phyloP scores from a whole-genome alignment of 495 filamentous ascomycete species.

The Daldinia grandis region DNA sequence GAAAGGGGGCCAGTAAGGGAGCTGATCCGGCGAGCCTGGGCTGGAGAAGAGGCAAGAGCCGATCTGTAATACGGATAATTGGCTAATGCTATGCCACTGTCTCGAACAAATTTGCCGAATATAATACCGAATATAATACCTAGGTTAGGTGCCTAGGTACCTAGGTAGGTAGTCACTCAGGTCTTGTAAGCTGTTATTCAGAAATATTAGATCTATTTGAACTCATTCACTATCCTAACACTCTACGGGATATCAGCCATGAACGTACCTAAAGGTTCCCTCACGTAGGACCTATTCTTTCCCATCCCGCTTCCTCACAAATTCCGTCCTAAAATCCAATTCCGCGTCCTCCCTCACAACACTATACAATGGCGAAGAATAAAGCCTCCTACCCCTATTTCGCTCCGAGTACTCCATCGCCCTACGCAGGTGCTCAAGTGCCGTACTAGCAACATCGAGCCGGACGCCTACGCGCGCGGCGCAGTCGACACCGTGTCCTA shows the following conservation, averaged over 20 bases:
- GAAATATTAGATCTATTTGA: too few relatives aligned
- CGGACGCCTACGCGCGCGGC: not conserved
- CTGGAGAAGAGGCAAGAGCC: conserved; percentile 68
- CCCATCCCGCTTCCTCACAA: not conserved
- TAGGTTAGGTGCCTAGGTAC: too few relatives aligned
- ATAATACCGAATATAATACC: too few relatives aligned
- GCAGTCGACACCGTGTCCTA: not conserved
- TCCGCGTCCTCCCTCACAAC: not conserved
- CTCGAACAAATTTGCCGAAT: not conserved
- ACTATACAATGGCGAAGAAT: not conserved
- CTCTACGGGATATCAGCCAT: too few relatives aligned
- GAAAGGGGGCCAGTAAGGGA: conserved; percentile 67
- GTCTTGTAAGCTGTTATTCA: too few relatives aligned
- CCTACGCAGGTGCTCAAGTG: not conserved
- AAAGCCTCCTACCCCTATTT: not conserved
- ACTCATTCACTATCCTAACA: too few relatives aligned
- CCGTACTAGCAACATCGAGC: not conserved
- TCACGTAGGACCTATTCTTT: not conserved
- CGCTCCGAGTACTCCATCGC: not conserved
- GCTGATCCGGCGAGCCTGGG: conserved; percentile 71
- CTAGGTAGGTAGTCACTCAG: too few relatives aligned
- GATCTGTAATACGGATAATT: conserved; percentile 55
- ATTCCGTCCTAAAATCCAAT: not conserved
- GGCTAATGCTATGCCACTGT: not conserved
- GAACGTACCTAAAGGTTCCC: not conserved